Percentiles rank a stretch among this genome's conserved stretches.
Conservation (phyloP, 805 yeast species). For the Suhomyces sp. region DNA sequence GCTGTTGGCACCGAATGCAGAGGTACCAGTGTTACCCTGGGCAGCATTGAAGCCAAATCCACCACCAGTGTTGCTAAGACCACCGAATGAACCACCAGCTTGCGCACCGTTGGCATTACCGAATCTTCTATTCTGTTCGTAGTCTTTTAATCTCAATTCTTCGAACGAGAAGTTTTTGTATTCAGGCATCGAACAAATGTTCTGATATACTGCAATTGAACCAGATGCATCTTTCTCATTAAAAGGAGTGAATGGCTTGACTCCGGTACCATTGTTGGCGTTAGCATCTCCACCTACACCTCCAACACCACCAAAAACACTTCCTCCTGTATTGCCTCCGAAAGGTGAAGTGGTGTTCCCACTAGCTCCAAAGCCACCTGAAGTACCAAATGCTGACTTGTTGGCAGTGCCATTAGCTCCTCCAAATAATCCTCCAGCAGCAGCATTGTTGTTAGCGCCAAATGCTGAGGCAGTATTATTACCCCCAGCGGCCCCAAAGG, state of each 20-base stretch:
- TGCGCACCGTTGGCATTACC: constrained; percentile 44
- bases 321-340: constrained; percentile 24
- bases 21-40: constrained; percentile 21
- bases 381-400: constrained; percentile 15
- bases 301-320: constrained; percentile 13
- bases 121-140: constrained; percentile 65
- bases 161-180: constrained; percentile 79
- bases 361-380: constrained; percentile 10
- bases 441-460: constrained; percentile 19
- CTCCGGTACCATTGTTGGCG: constrained; percentile 64
- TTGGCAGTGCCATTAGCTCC: too few relatives aligned
- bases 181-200: constrained; percentile 87
- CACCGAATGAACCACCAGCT: constrained; percentile 25
- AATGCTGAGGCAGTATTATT: constrained; percentile 42
- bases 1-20: constrained; percentile 37
- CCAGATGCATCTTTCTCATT: constrained; percentile 70
- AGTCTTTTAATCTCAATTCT: constrained; percentile 88
- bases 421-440: constrained; percentile 27
- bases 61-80: constrained; percentile 20
- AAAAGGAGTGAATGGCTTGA: constrained; percentile 65
- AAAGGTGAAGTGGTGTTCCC: constrained; percentile 24
- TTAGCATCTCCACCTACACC: constrained; percentile 29
- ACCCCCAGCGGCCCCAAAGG: constrained; percentile 4
- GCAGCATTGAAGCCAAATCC: constrained; percentile 25
- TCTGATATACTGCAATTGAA: constrained; percentile 61